Conservation (phyloP, 2,329 filamentous ascomycete species). For the Penicillium thymicola region DNA sequence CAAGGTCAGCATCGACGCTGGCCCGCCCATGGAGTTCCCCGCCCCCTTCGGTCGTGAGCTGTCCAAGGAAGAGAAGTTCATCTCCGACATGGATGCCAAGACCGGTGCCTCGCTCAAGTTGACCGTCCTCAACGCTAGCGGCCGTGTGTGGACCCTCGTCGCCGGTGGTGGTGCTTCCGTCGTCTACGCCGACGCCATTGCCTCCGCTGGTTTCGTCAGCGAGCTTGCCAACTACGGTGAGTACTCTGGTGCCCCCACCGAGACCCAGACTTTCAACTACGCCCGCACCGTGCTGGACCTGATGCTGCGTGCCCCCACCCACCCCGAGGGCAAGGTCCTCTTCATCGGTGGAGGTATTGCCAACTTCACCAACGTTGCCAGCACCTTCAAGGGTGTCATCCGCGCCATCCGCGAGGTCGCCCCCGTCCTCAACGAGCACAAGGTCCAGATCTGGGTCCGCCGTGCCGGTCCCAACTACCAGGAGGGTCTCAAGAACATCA, state of each 20-base stretch:
- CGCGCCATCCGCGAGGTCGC: constrained; percentile 89
- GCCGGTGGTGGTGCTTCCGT: constrained; percentile 99
- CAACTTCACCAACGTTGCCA: constrained; percentile 99
- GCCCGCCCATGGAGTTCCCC: constrained; percentile 97
- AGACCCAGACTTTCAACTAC: constrained; percentile 99
- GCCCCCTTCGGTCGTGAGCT: constrained; percentile 98
- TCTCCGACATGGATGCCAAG: constrained; percentile 97
- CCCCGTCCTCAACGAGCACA: constrained; percentile 85
- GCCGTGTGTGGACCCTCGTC: constrained; percentile 96
- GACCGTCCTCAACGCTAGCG: constrained; percentile 86
- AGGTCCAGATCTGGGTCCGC: constrained; percentile 94
- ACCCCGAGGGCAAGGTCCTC: constrained; percentile 91
- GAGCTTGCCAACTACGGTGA: constrained; percentile 99
- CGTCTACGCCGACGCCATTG: constrained; percentile 98
- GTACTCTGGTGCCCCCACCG: constrained; percentile 97
- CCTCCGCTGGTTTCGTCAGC: constrained; percentile 88
- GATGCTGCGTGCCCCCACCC: constrained; percentile 85
- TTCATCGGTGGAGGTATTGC: constrained; percentile 99
- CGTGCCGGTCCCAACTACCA: constrained; percentile 96
- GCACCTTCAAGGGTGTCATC: constrained; percentile 99
- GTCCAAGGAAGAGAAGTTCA: constrained; percentile 98
- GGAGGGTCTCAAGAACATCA: constrained; percentile 99
- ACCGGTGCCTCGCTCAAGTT: constrained; percentile 98
- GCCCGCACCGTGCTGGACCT: constrained; percentile 94
- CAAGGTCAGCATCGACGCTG: constrained; percentile 91